phyloP scores from a whole-genome alignment of 441 rosid genomes.

The Iberis amara region DNA sequence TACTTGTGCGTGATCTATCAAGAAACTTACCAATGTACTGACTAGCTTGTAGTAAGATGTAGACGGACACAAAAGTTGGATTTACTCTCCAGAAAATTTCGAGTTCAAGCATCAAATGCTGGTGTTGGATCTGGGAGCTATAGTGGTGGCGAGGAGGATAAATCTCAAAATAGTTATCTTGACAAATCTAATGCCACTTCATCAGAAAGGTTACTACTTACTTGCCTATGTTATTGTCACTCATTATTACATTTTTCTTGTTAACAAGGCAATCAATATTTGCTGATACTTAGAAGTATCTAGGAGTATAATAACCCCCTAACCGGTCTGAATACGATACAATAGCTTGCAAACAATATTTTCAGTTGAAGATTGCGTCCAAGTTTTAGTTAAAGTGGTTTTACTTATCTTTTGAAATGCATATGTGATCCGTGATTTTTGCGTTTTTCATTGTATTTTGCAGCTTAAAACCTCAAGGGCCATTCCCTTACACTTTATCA shows the following conservation, averaged over 20 bases:
- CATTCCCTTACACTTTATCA: constrained; percentile 69
- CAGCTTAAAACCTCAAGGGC: constrained; percentile 59
- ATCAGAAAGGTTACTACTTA: constrained; percentile 40
- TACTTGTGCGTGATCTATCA: neutral
- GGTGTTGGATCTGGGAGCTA: constrained; percentile 66
- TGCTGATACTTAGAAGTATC: too few relatives aligned
- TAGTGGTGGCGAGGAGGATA: constrained; percentile 49
- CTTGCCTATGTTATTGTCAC: constrained; percentile 27
- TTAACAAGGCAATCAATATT: neutral
- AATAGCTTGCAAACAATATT: too few relatives aligned
- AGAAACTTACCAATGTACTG: constrained; percentile 14
- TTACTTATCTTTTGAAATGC: constrained; percentile 1
- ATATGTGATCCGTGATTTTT: constrained; percentile 8
- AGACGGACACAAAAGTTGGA: constrained; percentile 46
- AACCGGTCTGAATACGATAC: too few relatives aligned
- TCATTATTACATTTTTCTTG: constrained; percentile 1
- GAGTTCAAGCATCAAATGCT: constrained; percentile 58
- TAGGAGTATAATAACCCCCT: too few relatives aligned
- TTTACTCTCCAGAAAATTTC: constrained; percentile 31
- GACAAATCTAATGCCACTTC: constrained; percentile 36
- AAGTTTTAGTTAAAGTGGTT: neutral
- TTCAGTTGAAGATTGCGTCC: neutral
- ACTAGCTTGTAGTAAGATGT: constrained; percentile 54
- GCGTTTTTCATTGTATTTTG: constrained; percentile 33
- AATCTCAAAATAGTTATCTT: constrained; percentile 33